Evolutionary conservation across 1,284 basidiomycete species (phyloP), one percentile per base, ranked within the genome.

Genomic region (Agroathelia rolfsii): DNA sequence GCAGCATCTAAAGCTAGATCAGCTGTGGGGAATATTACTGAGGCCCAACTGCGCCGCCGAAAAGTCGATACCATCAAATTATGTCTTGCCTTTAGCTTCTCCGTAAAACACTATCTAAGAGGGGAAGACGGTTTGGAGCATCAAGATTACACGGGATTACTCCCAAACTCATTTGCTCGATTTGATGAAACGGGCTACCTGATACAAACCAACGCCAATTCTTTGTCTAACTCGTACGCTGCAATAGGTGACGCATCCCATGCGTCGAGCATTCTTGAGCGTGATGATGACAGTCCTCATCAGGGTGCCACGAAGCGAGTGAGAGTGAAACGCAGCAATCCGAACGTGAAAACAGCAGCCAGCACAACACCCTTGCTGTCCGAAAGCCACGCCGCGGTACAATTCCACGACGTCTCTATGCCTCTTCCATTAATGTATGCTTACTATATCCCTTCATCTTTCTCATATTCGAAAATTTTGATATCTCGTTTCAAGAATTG

Each of bases 51-150:
- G 16, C 74, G 68, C 9, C 64, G 65, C 35, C 65, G 72, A 45
- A 94, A 94, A 59, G 67, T 73, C 9, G 71, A 85, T 41, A 62
- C 71, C 13, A 53, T 94, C 29, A 75, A 73, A 37, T 67, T 87
- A 22, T 67, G 74, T 19, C 58, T 84, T 13, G 69, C 72, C 4
- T 89, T 79, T 47, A 72, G 71, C 9, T 76, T 64, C 48, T 69
- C 84, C 7, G 66, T 73, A 13, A 88, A 87, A 52, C 83, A 77
- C 49, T 84, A 88, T 48, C 63, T 87, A 31, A 73, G 84, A 20
- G 79, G 72, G 32, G 78, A 85, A 45, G 76, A 81, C 43, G 84
- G 84, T 1, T 53, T 72, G 3, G 60, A 75, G 17, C 76, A 72
- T 48, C 61, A 66, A 1, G 85, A 88, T 53, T 77, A 79, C 43